These are phyloP conservation scores for Xerocomellus dryophilus DNA, from an alignment of 768 basidiomycete species.

Conservation along the genomic window DNA sequence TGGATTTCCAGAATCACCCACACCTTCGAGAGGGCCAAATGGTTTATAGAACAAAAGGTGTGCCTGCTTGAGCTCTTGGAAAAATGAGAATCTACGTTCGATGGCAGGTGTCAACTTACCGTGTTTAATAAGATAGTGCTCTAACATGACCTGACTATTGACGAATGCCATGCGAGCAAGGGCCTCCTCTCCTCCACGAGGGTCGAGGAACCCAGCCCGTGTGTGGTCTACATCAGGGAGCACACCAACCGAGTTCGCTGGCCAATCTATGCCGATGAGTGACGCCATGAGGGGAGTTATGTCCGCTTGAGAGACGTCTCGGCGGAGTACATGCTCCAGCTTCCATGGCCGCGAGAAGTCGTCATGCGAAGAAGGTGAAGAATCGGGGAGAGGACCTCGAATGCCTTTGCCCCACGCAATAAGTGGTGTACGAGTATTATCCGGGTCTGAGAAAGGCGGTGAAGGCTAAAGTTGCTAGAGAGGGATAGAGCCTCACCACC, in stretches of 20 bases:
- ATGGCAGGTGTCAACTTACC: slow-evolving; percentile 39
- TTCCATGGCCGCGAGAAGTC: slow-evolving; percentile 65
- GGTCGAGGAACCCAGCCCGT: slow-evolving; percentile 54
- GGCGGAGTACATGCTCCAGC: slow-evolving; percentile 54
- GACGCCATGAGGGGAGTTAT: slow-evolving; percentile 75
- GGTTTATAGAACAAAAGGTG: slow-evolving; percentile 64
- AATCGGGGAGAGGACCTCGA: slow-evolving; percentile 62
- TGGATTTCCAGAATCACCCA: slow-evolving; percentile 24
- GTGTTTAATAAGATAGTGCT: slow-evolving; percentile 76
- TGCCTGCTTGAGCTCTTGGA: slow-evolving; percentile 56
- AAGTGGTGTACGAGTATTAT: slow-evolving; percentile 83
- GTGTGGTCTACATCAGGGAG: slow-evolving; percentile 70
- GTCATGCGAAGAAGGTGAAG: slow-evolving; percentile 59
- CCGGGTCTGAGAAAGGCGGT: slow-evolving; percentile 58
- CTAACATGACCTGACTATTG: slow-evolving; percentile 69
- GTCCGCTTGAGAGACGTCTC: slow-evolving; percentile 83
- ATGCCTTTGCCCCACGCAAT: slow-evolving; percentile 81
- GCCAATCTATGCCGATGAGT: slow-evolving; percentile 69
- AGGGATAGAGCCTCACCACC: slow-evolving; percentile 51
- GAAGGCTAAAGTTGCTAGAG: slow-evolving; percentile 1
- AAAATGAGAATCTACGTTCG: neutral
- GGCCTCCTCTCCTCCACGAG: slow-evolving; percentile 43
- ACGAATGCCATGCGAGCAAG: slow-evolving; percentile 55
- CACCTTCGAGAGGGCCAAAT: slow-evolving; percentile 46
- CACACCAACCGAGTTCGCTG: slow-evolving; percentile 80